Conservation (phyloP, 2,329 filamentous ascomycete genomes). For the Hysterium pulicare region DNA sequence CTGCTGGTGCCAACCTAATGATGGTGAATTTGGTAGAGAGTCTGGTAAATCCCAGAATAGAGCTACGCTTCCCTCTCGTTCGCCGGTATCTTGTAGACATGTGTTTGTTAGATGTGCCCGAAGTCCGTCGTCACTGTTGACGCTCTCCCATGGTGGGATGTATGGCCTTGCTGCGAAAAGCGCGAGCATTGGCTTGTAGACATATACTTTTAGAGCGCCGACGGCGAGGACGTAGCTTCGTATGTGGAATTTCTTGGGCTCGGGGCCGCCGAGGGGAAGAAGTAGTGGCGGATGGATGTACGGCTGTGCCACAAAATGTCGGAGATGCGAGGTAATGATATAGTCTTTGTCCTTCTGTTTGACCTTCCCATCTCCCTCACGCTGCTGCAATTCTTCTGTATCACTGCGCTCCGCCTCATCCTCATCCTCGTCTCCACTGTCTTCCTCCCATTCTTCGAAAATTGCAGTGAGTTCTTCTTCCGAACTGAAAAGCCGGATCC, state of each 20-base stretch:
- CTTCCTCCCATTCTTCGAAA: slow-evolving; percentile 87
- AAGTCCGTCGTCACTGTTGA: slow-evolving; percentile 46
- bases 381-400: slow-evolving; percentile 10
- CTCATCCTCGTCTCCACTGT: slow-evolving; percentile 62
- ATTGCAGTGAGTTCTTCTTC: slow-evolving; percentile 81
- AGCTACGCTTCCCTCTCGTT: slow-evolving; percentile 63
- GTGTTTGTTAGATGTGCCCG: slow-evolving; percentile 89
- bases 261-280: slow-evolving; percentile 43
- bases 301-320: slow-evolving; percentile 92
- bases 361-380: slow-evolving; percentile 21
- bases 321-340: slow-evolving; percentile 83
- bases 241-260: slow-evolving; percentile 86
- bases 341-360: slow-evolving; percentile 39
- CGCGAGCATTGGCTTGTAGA: slow-evolving; percentile 88
- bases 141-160: slow-evolving; percentile 54
- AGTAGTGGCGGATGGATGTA: slow-evolving; percentile 90
- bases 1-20: slow-evolving; percentile 3
- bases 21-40: slow-evolving; percentile 15
- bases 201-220: slow-evolving; percentile 75
- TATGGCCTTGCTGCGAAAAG: slow-evolving; percentile 82
- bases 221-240: slow-evolving; percentile 83
- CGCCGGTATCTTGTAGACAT: slow-evolving; percentile 67
- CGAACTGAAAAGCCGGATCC: slow-evolving; percentile 82
- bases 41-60: slow-evolving; percentile 69
- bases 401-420: slow-evolving; percentile 34